Evolutionary conservation across 1,284 basidiomycete genomes (phyloP).

Genomic region (Ganoderma multipileum): DNA sequence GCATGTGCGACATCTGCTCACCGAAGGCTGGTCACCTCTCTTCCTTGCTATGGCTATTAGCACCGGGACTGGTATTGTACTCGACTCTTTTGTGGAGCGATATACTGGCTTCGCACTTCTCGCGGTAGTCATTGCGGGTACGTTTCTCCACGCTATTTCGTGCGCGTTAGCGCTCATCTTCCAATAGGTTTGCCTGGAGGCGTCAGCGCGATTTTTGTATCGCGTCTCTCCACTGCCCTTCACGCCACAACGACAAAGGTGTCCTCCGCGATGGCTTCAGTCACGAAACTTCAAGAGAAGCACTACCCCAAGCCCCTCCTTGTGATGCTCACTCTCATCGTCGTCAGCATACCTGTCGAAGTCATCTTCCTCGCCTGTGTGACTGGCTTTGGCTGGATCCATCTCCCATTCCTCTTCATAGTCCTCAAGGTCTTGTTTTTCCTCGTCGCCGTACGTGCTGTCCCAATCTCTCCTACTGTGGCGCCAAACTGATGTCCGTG

Average conservation of each 20-base stretch:
- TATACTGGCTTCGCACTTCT: slow-evolving; percentile 92
- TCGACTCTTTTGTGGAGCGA: slow-evolving; percentile 87
- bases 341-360: slow-evolving; percentile 81
- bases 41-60: slow-evolving; percentile 94
- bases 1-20: slow-evolving; percentile 74
- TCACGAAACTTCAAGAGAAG: slow-evolving; percentile 27
- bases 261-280: slow-evolving; percentile 27
- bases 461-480: slow-evolving; percentile 3
- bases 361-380: slow-evolving; percentile 75
- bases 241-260: slow-evolving; percentile 60
- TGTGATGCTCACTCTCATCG: slow-evolving; percentile 72
- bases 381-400: slow-evolving; percentile 76
- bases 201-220: slow-evolving; percentile 92
- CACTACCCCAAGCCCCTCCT: slow-evolving; percentile 54
- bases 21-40: slow-evolving; percentile 89
- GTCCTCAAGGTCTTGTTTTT: slow-evolving; percentile 73
- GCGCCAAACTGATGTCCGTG: background rate
- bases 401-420: slow-evolving; percentile 71
- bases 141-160: slow-evolving; percentile 28
- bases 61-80: slow-evolving; percentile 88
- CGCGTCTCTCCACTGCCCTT: slow-evolving; percentile 86
- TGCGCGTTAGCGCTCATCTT: background rate
- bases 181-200: slow-evolving; percentile 81
- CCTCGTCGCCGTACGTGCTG: slow-evolving; percentile 69
- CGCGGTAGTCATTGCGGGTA: slow-evolving; percentile 89